Percentiles rank a stretch among this genome's conserved stretches.
Conservation (phyloP, 805 yeast species). For the Yarrowia hollandica region DNA sequence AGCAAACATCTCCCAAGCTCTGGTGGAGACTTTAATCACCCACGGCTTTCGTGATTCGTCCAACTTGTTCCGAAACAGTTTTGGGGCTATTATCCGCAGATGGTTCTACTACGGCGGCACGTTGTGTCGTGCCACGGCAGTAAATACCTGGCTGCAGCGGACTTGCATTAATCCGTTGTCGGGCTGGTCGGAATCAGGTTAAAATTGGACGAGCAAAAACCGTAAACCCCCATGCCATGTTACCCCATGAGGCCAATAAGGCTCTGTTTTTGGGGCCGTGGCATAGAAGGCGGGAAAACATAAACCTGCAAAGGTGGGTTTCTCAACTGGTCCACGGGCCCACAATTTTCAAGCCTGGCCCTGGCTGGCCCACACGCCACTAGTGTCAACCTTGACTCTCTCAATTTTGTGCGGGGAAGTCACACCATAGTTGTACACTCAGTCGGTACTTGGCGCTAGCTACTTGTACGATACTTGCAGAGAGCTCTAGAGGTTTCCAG, state of each 20-base stretch:
- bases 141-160: not conserved
- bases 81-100: no score
- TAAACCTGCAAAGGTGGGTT: no score
- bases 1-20: not conserved
- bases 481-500: no score
- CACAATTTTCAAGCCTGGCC: not conserved
- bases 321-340: no score
- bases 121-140: no score
- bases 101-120: no score
- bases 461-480: no score
- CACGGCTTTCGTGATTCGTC: not conserved
- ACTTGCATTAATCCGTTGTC: slow-evolving; percentile 14
- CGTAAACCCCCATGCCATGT: not conserved
- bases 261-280: no score
- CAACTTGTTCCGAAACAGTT: not conserved
- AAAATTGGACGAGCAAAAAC: not conserved
- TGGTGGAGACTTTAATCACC: not conserved
- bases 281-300: no score
- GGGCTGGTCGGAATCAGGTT: not conserved
- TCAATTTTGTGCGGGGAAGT: slow-evolving; percentile 24
- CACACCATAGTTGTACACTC: slow-evolving; percentile 10
- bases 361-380: no score
- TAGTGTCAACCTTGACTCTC: slow-evolving; percentile 8
- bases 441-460: no score
- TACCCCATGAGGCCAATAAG: not conserved